Base-by-base conservation (phyloP, 164 flowering plant genomes). In the Nelumbo lutea region DNA sequence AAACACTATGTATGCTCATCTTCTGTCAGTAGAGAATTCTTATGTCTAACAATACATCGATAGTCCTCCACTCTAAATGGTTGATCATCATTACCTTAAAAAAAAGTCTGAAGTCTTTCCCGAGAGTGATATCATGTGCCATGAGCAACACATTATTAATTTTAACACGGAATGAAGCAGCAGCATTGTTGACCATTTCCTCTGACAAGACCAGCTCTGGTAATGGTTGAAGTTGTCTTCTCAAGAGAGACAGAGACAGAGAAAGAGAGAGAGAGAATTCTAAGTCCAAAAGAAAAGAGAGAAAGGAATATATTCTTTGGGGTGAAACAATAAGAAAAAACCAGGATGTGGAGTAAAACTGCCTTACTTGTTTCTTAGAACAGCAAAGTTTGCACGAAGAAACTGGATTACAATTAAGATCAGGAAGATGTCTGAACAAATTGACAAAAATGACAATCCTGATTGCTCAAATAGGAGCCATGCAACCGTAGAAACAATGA, bases 41-140 rank as follows among this genome's bases (percentile, higher is more conserved):
- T 51, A 10, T 10, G 13, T 1, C 55, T 51, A 10, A 0, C 55
- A 7, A 51, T 5, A 13, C 27, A 27, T 27, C 4, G 48, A 7
- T 4, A 46, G 1, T 46, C 7, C 48, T 46, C 48, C 48, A 4
- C 48, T 14, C 5, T 3, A 46, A 14, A 68, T 44, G 14, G 65
- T 45, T 48, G 13, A 53, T 6, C 9, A 61, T 70, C 58, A 76
- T 46, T 46, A 92, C 99, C 98, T 81, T 84, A 77, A 92, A 92
- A 71, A 92, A 95, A 27, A 88, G 84, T 70, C 77, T 79, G 79
- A 95, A 92, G 73, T 95, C 99, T 71, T 89, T 92, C 68, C 97
- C 97, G 73, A 92, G 80, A 59, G 97, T 90, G 68, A 95, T 90
- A 72, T 95, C 97, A 81, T 95, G 98, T 61, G 97, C 99, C 86